These are phyloP conservation scores for Capronia americana DNA, from an alignment of 2,329 filamentous ascomycete genomes.

Conservation along the genomic window DNA sequence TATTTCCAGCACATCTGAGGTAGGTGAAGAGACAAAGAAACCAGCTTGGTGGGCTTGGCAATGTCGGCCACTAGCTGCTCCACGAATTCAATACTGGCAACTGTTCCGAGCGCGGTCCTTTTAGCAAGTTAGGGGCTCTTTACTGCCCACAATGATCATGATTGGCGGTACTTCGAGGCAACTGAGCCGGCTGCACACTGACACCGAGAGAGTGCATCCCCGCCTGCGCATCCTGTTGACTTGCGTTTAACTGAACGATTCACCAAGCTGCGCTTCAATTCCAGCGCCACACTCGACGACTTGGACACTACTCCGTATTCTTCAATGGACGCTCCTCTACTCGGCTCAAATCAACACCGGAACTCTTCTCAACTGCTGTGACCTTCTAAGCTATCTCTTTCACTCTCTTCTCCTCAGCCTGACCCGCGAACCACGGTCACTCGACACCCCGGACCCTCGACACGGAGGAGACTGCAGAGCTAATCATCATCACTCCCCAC, in stretches of 20 bases:
- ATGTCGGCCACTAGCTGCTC: no score
- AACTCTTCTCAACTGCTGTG: slow-evolving; percentile 6
- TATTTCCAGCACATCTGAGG: no score
- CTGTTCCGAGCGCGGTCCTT: slow-evolving; percentile 1
- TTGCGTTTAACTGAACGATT: slow-evolving; percentile 1
- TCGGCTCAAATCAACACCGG: slow-evolving; percentile 17
- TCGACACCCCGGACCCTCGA: slow-evolving; percentile 13
- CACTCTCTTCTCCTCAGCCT: slow-evolving; percentile 7
- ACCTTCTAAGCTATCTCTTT: slow-evolving; percentile 8
- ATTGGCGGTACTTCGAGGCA: neutral
- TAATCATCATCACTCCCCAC: slow-evolving; percentile 18
- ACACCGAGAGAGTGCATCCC: slow-evolving; percentile 8
- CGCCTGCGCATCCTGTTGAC: slow-evolving; percentile 14
- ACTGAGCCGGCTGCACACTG: slow-evolving; percentile 12
- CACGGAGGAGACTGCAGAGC: slow-evolving; percentile 4
- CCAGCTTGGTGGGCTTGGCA: neutral
- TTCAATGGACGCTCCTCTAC: slow-evolving; percentile 27
- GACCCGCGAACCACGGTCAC: slow-evolving; percentile 3
- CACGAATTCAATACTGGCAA: slow-evolving; percentile 2
- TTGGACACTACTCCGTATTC: slow-evolving; percentile 7
- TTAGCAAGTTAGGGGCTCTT: neutral
- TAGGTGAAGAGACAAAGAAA: neutral
- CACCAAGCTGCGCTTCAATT: slow-evolving; percentile 17
- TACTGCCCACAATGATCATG: neutral
- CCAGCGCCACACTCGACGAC: slow-evolving; percentile 17